Base-by-base conservation (phyloP, 2,329 filamentous ascomycete species). In the Pezizomycotina sp. region DNA sequence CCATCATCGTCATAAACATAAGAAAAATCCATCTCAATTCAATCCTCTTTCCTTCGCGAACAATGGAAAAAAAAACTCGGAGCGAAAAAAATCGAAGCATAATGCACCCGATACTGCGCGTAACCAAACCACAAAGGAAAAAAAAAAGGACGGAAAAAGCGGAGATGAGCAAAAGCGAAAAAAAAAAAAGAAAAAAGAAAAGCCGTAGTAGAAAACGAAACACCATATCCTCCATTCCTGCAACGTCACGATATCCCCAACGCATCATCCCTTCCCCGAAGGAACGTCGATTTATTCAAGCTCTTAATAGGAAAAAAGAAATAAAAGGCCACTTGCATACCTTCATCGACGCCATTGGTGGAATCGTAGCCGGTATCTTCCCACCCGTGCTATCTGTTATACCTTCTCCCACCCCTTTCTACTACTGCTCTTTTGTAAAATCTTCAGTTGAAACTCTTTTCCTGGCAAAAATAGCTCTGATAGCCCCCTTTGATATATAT, bases 161-260 rank as follows among this genome's bases (percentile, higher is more conserved):
- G 15, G 27, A 14, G 9, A 12, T 31, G 31, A 22, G 21, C 27
- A 18, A 34, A 22, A 27, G 26, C 26, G 27, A 26, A 21, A 30
- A 22, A 13, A 35, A 26, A 46, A 50, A 52, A 50, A 43, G 48
- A 48, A 51, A 51, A 48, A 41, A 38, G 49, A 46, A 39, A 48
- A 43, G 35, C 47, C 20, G 48, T 45, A 47, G 48, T 46, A 45
- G 45, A 49, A 51, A 48, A 42, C 40, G 44, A 27, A 22, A 34
- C 51, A 50, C 41, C 49, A 52, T 52, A 50, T 16, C 8, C 8
- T 31, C 20, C 23, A 31, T 14, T n/a, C 20, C 25, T 27, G 8
- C 25, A 6, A n/a, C 8, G 25, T n/a, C n/a, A n/a, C n/a, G n/a
- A n/a, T n/a, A n/a, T 6, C 25, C 15, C 15, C 25, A n/a, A 27